Evolutionary conservation across 768 basidiomycete genomes (phyloP), one percentile per base, ranked within the genome.

Genomic region (Naganishia kalamii): DNA sequence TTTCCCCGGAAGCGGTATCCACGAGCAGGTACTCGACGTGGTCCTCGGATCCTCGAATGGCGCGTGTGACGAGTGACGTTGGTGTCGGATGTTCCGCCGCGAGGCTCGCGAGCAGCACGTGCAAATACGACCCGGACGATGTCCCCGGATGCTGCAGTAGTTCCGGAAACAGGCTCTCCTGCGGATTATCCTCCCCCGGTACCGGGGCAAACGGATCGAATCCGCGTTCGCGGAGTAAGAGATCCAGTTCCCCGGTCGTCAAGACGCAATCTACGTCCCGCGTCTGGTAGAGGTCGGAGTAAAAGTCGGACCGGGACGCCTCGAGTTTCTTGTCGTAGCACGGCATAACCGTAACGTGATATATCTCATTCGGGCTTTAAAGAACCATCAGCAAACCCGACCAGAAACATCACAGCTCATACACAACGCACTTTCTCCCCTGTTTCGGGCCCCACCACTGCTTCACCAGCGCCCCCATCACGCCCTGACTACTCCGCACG

Each of bases 261-360:
- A 98, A 85, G 27, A 99, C 96, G 75, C 93, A 96, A 78, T 98
- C 96, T 48, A 97, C 90, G 70, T 98, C 94, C 62, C 93, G 82
- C 11, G 91, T 92, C 41, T 87, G 82, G 77, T 90, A 88, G 1
- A 84, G 70, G 8, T 88, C 65, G 1, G 72, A 71, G 74, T 90
- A 91, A 74, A 98, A 99, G 74, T 99, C 93, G 50, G 86, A 84
- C 29, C 96, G 84, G 10, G 93, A 97, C 0, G 96, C 96, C 79
- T 99, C 96, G 17, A 99, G 85, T 75, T 99, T 99, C 80, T 98
- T 98, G 83, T 99, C 96, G 79, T 98, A 98, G 78, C 96, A 99
- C 0, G 96, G 94, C 93, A 98, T 98, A 57, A 97, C 92, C 0
- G 91, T 84, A 60, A 98, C 92, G 73, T 99, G 96, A 75, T 98